Base-by-base conservation (phyloP, 1,284 basidiomycete species). In the Salmacisia buchloeana region DNA sequence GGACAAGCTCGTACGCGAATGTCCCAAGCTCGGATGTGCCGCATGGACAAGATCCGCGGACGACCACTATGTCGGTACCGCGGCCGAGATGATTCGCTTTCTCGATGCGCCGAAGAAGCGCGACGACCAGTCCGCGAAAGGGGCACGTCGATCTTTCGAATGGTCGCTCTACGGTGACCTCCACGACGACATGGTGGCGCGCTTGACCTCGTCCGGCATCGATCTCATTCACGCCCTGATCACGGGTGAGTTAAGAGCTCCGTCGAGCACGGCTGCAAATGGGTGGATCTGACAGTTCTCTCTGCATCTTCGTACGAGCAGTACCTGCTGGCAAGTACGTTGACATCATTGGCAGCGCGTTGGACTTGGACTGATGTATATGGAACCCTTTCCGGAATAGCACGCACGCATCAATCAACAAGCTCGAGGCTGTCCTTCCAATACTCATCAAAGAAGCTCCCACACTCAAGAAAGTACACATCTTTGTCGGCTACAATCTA, bases 111-210 rank as follows among this genome's bases (percentile, higher is more conserved):
- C 29, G 13, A 21, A 18, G 23, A 21, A 7, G 6, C 23, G n/a
- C n/a, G 7, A 12, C 13, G 27, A 33, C 21, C 34, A 31, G 7
- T 31, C 49, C 49, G 6, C 6, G 3, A 15, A 33, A 29, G 1
- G 18, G 18, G 18, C 29, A 15, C 3, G 49, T 33, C 29, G 25
- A 31, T 54, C n/a, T n/a, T n/a, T 33, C 29, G 49, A 54, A 33
- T 54, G 49, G 49, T 31, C 31, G 31, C 49, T 54, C 27, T 54
- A 54, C 49, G 49, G 49, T 15, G 49, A 54, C 7, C 6, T 54
- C 9, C 12, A 27, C 49, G 49, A 54, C 13, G 49, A 33, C 6
- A 33, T 33, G 49, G 29, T 54, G 23, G 27, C 27, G 18, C 25
- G 27, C 6, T 13, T 54, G 2, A 54, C 49, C 3, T 33, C 29